Evolutionary conservation across 495 filamentous ascomycete species (phyloP), one percentile per base, ranked within the genome.

Genomic region (Evernia prunastri): DNA sequence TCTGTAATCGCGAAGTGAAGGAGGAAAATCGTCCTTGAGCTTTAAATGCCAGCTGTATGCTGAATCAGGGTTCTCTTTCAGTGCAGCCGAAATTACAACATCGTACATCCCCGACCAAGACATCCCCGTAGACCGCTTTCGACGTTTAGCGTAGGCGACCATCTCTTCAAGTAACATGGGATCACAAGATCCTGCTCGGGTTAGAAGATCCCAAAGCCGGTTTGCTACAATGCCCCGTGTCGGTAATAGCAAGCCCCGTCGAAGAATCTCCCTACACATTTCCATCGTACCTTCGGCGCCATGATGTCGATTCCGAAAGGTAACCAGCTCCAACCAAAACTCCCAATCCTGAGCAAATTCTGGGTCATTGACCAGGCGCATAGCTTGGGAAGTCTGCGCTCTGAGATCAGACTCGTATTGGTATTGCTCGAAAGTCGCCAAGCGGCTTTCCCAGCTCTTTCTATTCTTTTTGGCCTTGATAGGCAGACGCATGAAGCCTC

Each of bases 251-350:
- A 84, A 63, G 3, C 73, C 72, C 25, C 79, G 76, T 15, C 72
- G 66, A 29, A 79, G 78, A 63, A 92, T 73, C 5, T 80, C 84
- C 59, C 80, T 72, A 84, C 86, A 94, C 43, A 91, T 86, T 43
- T 77, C 76, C 20, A 76, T 39, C 4, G 85, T 81, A 0, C 89
- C 89, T 23, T 74, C 65, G 31, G 79, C 69, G 3, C 87, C 87
- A 72, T 89, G 78, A 51, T 80, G 75, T 17, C 87, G 81, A 65
- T 82, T 78, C 42, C 84, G 78, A 67, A 83, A 86, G 39, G 81
- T 77, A 25, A 92, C 74, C 31, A 90, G 74, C 63, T 84, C 81
- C 20, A 81, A 76, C 89, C 89, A 92, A 15, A 90, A 75, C 18
- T 75, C 70, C 60, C 85, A 78, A 68, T 92, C 81, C 27, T 76